phyloP scores from a whole-genome alignment of 306 rosid species.

The Senna tora region DNA sequence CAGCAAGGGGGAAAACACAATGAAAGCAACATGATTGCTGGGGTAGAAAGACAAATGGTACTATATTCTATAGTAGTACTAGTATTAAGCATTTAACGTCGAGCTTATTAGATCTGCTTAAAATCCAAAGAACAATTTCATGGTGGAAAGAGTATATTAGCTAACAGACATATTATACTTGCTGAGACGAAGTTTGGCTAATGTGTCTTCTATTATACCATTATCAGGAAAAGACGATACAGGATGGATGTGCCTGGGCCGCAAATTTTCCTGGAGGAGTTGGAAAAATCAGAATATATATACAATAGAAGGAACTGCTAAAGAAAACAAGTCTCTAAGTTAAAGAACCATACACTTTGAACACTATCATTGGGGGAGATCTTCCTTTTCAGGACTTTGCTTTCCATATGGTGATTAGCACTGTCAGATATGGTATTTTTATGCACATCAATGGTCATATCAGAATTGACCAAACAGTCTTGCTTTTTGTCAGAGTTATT shows the following conservation, averaged over 20 bases:
- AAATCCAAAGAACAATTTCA: not conserved
- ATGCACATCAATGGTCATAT: slow-evolving; percentile 30
- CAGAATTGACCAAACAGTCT: slow-evolving; percentile 34
- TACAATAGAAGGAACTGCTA: slow-evolving; percentile 24
- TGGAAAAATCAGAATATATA: slow-evolving; percentile 31
- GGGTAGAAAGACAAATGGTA: slow-evolving; percentile 27
- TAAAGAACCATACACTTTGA: slow-evolving; percentile 57
- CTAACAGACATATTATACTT: slow-evolving; percentile 24
- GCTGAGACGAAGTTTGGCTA: slow-evolving; percentile 17
- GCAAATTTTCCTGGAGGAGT: slow-evolving; percentile 64
- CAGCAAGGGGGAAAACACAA: not conserved
- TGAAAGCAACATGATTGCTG: slow-evolving; percentile 4
- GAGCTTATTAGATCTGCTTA: slow-evolving; percentile 1
- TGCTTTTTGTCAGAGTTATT: slow-evolving; percentile 44
- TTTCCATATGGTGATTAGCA: slow-evolving; percentile 44
- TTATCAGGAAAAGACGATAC: slow-evolving; percentile 42
- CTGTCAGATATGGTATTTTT: slow-evolving; percentile 41
- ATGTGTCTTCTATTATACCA: slow-evolving; percentile 48
- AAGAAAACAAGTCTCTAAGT: slow-evolving; percentile 25
- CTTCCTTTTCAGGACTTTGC: slow-evolving; percentile 62
- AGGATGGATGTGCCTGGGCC: slow-evolving; percentile 43
- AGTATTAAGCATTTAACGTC: not conserved
- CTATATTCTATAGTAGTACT: slow-evolving; percentile 8
- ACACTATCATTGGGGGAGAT: slow-evolving; percentile 46
- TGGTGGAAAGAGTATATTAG: slow-evolving; percentile 10